Percentiles rank a stretch among this genome's conserved stretches.
Evolutionary conservation across 2,329 filamentous ascomycete genomes (phyloP).

Genomic region (Paracamarosporium sp.): DNA sequence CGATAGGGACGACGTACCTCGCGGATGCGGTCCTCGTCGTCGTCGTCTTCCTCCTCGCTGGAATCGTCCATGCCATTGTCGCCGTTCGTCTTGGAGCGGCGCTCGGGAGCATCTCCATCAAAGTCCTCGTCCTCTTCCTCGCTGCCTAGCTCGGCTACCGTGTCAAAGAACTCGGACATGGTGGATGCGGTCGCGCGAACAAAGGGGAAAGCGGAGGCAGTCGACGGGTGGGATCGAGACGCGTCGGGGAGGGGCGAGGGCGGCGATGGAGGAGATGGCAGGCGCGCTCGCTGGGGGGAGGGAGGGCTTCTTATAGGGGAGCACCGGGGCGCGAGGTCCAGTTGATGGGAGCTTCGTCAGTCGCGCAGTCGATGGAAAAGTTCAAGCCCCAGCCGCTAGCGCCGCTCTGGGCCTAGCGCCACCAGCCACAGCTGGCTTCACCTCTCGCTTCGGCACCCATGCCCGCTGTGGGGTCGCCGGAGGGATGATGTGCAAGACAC

Average conservation of each 20-base stretch:
- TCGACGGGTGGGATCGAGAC: conserved; percentile 15
- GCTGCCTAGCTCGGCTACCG: conserved; percentile 83
- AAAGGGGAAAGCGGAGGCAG: conserved; percentile 34
- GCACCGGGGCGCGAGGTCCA: background rate
- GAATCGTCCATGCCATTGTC: conserved; percentile 43
- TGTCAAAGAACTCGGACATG: conserved; percentile 73
- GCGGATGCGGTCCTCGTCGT: conserved; percentile 44
- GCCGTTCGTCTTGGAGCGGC: conserved; percentile 35
- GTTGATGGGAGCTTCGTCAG: conserved; percentile 3
- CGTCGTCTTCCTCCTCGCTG: conserved; percentile 50
- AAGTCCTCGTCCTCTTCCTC: conserved; percentile 49
- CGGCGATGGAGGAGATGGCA: conserved; percentile 8
- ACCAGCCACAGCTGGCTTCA: conserved; percentile 7
- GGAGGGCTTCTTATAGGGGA: conserved; percentile 1
- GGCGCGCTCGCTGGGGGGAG: conserved; percentile 1
- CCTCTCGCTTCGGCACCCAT: conserved; percentile 5
- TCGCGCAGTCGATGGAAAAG: conserved; percentile 17
- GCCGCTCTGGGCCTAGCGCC: conserved; percentile 1
- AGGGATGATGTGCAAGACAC: background rate
- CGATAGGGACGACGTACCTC: conserved; percentile 29
- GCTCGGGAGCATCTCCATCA: conserved; percentile 35
- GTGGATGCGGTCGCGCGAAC: conserved; percentile 20
- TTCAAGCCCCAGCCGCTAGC: conserved; percentile 13
- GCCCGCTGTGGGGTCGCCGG: background rate
- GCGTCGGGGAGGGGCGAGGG: background rate